A percentile compares a stretch with the other conserved stretches of the same genome.
phyloP scores from a whole-genome alignment of 495 filamentous ascomycete species.

The Xylaria venustula region DNA sequence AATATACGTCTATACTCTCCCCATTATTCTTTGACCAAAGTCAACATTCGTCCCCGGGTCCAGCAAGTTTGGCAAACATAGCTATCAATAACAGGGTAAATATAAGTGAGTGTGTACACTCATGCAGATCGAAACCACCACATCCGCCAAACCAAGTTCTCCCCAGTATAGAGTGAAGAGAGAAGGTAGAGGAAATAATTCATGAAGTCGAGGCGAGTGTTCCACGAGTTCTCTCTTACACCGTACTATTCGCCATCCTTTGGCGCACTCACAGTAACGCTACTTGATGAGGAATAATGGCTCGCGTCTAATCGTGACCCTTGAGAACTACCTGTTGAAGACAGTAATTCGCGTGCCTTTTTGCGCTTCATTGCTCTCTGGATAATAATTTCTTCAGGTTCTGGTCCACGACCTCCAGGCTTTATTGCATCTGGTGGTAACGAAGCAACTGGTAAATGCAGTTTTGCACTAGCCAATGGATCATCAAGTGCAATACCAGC shows the following conservation, averaged over 20 bases:
- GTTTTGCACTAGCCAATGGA: constrained; percentile 27
- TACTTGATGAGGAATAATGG: constrained; percentile 22
- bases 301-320: constrained; percentile 18
- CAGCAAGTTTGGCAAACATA: too few species aligned
- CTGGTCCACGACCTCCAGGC: constrained; percentile 25
- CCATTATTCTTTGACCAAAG: too few species aligned
- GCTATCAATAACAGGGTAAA: too few species aligned
- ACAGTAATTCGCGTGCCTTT: constrained; percentile 11
- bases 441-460: constrained; percentile 36
- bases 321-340: not conserved
- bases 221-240: not conserved
- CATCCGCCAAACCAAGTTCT: too few species aligned
- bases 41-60: too few species aligned
- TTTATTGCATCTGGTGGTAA: constrained; percentile 36
- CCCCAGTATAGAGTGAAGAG: too few species aligned
- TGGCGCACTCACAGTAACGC: constrained; percentile 2
- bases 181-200: not conserved
- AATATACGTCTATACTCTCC: too few species aligned
- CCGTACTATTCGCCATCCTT: not conserved
- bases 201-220: too few species aligned
- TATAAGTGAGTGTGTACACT: too few species aligned
- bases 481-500: constrained; percentile 32
- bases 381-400: constrained; percentile 34
- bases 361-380: constrained; percentile 25
- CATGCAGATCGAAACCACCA: too few species aligned